A percentile compares a stretch with the other conserved stretches of the same genome.
Conservation (phyloP, 441 rosid species). For the Pelargonium australe region DNA sequence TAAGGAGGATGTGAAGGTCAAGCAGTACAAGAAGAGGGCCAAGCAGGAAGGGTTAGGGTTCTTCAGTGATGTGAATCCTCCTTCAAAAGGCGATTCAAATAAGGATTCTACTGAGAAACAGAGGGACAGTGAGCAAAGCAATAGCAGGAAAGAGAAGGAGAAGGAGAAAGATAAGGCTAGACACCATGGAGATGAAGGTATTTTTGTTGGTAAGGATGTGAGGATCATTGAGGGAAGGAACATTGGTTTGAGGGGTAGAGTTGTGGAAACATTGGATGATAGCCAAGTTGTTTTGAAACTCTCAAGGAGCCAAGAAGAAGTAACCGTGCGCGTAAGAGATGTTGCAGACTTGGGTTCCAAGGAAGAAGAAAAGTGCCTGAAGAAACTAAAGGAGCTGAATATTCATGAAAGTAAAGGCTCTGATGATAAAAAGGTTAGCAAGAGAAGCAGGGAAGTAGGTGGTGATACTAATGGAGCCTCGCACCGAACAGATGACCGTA, state of each 20-base stretch:
- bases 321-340: conserved; percentile 35
- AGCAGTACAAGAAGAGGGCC: conserved; percentile 40
- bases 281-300: conserved; percentile 40
- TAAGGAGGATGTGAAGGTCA: conserved; percentile 53
- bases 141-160: conserved; percentile 16
- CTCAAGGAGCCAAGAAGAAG: conserved; percentile 34
- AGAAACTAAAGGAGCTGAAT: conserved; percentile 37
- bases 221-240: conserved; percentile 53
- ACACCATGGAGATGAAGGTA: conserved; percentile 24
- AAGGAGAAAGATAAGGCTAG: conserved; percentile 14
- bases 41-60: conserved; percentile 60
- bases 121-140: neutral
- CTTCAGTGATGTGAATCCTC: neutral
- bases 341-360: conserved; percentile 60
- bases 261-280: conserved; percentile 29
- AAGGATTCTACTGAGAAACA: conserved; percentile 10
- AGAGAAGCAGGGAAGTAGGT: conserved; percentile 17
- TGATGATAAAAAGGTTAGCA: conserved; percentile 14
- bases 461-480: neutral
- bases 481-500: neutral
- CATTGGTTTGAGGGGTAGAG: conserved; percentile 49
- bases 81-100: conserved; percentile 11
- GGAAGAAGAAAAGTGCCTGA: conserved; percentile 62
- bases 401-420: conserved; percentile 12
- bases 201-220: conserved; percentile 51